Evolutionary conservation across 140 eudicot species (phyloP), one percentile per base, ranked within the genome.

Genomic region (Anethum foeniculum): DNA sequence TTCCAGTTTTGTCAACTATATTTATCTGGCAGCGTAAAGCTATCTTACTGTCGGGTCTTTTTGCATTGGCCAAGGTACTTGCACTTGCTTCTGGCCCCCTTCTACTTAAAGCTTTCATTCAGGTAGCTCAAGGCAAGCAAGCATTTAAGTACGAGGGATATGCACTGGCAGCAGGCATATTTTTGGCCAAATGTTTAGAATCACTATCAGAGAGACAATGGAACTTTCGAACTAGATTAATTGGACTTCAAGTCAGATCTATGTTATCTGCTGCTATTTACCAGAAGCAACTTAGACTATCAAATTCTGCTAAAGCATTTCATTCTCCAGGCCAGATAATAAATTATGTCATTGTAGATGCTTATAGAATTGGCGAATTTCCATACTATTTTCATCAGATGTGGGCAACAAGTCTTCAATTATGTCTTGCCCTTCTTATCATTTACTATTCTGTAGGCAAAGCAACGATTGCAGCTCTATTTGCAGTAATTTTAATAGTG

Each of bases 361-460:
- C n/a, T n/a, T n/a, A n/a, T n/a, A n/a, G n/a, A n/a, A n/a, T n/a
- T n/a, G n/a, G n/a, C 5, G 97, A 91, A 85, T 90, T 89, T 60
- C 92, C 91, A 7, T 89, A 72, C 56, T 88, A 88, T 90, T 81
- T 89, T 81, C 96, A 92, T 81, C 93, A 87, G 58, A 85, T 90
- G 41, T 92, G 97, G 97, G 77, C 92, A 15, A 89, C 85, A 8
- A 78, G 83, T 71, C 82, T 92, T 48, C 97, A 92, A 28, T 78
- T 92, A 75, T 82, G 86, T 69, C 86, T 92, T 1, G 91, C 90
- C 23, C 71, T 90, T 36, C n/a, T 76, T 30, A 88, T 90, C 47
- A 83, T 90, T 3, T 90, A 87, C 81, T 85, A 80, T 49, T 82
- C 90, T 1, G 78, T 92, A 10, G 97, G 97, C 60, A 54, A 82